Base-by-base conservation (phyloP, 1,284 basidiomycete genomes). In the Binderoboletus segoi region DNA sequence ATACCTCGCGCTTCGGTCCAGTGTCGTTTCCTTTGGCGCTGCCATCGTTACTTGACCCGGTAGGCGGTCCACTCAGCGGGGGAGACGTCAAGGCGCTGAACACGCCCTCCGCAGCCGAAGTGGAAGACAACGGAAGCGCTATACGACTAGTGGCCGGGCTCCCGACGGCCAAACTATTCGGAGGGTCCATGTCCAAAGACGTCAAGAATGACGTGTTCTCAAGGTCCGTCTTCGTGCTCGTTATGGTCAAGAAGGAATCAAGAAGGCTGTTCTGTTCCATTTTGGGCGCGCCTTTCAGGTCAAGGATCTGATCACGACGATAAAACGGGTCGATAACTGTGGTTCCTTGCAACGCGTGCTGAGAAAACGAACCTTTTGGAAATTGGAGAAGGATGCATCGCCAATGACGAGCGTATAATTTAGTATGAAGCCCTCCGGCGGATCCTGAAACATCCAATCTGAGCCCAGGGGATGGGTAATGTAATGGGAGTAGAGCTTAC, bases 391-490 rank as follows among this genome's bases (percentile, higher is more conserved):
- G 1, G 93, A 94, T 16, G 89, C 87, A 74, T 97, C 95, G 23
- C 93, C 93, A 59, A 98, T 91, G 53, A 96, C 81, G 24, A 97
- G 81, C 13, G 93, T 94, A 68, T 98, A 97, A 68, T 96, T 96
- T 55, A 95, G 81, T 56, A 98, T 93, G 68, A 98, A 98, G 4
- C 91, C 93, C 72, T 95, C 91, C 0, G 90, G 77, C n/a, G 94
- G 93, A 65, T 95, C 91, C 87, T 94, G 11, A 53, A 50, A 23
- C 41, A 65, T 26, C 18, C 16, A 21, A 48, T 16, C 23, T 51
- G 16, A 44, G 46, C 24, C 18, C 20, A 16, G 35, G 33, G 18
- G 21, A 53, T 38, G 16, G 35, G 46, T 30, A 30, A 30, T 30
- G 28, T 10, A 30, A 30, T n/a, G 6, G 21, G 32, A 20, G 32